Evolutionary conservation across 495 filamentous ascomycete genomes (phyloP), one percentile per base, ranked within the genome.

Genomic region (Podospora didyma): DNA sequence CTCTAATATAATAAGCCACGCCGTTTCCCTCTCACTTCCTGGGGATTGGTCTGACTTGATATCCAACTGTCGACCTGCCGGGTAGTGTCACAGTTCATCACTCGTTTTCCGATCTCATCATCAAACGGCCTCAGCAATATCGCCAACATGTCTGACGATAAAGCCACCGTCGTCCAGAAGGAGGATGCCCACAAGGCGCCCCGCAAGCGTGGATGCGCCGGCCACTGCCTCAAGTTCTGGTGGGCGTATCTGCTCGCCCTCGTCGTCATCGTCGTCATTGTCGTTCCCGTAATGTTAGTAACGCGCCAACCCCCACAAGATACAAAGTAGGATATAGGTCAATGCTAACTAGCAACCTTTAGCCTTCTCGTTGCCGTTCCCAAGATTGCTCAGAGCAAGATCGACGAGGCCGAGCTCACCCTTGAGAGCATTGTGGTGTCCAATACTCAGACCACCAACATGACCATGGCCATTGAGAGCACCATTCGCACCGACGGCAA

Each of bases 291-390:
- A 46, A 66, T 92, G 88, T 92, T 81, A 81, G 87, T 82, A 51
- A 44, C 28, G 14, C n/a, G 47, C 24, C n/a, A n/a, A 14, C 21
- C 5, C 19, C 17, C 55, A 7, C 53, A 6, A 22, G 39, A 42
- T 14, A 31, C n/a, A n/a, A n/a, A n/a, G n/a, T n/a, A 44, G 2
- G 14, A 5, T 24, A 17, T 39, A 37, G 44, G 31, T 34, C 54
- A 28, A 48, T 41, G 60, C 46, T 49, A 16, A 49, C 22, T 31
- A 14, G 19, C 28, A 26, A 17, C 21, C 56, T 7, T n/a, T 66
- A 93, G 89, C 41, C 68, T 91, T 49, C 86, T 86, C 59, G 88
- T 90, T 56, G 88, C 69, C 5, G 85, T 89, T 42, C 89, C 88
- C 49, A 79, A 81, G 51, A 88, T 89, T 54, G 87, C 88, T 21